A percentile compares a stretch with the other conserved stretches of the same genome.
phyloP scores from a whole-genome alignment of 2,329 filamentous ascomycete genomes.

The Pseudohalonectria lignicola region DNA sequence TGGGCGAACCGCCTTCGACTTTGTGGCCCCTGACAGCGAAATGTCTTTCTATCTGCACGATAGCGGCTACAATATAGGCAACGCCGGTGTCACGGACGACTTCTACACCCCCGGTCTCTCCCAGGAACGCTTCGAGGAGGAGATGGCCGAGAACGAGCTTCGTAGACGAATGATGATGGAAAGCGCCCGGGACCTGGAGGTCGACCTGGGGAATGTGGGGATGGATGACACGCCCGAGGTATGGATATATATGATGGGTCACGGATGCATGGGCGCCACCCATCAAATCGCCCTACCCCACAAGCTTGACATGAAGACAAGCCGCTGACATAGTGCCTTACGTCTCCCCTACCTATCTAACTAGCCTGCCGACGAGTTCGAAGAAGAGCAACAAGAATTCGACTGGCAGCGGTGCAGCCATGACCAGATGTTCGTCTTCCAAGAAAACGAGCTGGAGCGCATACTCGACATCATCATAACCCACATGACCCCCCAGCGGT shows the following conservation, averaged over 20 bases:
- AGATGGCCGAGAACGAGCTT: slow-evolving; percentile 93
- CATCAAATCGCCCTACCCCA: too few relatives aligned
- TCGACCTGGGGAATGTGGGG: slow-evolving; percentile 89
- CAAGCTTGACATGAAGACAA: too few relatives aligned
- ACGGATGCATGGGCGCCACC: too few relatives aligned
- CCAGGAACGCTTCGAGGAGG: slow-evolving; percentile 91
- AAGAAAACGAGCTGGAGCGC: slow-evolving; percentile 81
- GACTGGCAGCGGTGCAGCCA: slow-evolving; percentile 90
- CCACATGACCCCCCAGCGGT: slow-evolving; percentile 93
- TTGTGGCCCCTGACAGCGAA: slow-evolving; percentile 88
- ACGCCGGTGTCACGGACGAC: slow-evolving; percentile 69
- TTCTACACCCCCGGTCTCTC: slow-evolving; percentile 90
- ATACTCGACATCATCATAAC: slow-evolving; percentile 96
- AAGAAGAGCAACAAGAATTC: slow-evolving; percentile 80
- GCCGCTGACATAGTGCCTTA: slow-evolving; percentile 15
- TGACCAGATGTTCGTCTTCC: slow-evolving; percentile 99
- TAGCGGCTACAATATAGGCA: slow-evolving; percentile 84
- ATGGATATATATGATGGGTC: slow-evolving; percentile 16
- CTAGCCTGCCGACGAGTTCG: slow-evolving; percentile 60
- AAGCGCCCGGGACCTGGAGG: slow-evolving; percentile 91
- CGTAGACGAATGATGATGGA: slow-evolving; percentile 98
- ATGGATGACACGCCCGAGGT: slow-evolving; percentile 94
- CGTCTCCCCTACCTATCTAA: too few relatives aligned
- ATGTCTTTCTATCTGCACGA: slow-evolving; percentile 93
- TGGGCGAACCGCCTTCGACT: slow-evolving; percentile 89